These are phyloP conservation scores for Salvia rosmarinus DNA, from an alignment of 257 asterid species.

Conservation along the genomic window DNA sequence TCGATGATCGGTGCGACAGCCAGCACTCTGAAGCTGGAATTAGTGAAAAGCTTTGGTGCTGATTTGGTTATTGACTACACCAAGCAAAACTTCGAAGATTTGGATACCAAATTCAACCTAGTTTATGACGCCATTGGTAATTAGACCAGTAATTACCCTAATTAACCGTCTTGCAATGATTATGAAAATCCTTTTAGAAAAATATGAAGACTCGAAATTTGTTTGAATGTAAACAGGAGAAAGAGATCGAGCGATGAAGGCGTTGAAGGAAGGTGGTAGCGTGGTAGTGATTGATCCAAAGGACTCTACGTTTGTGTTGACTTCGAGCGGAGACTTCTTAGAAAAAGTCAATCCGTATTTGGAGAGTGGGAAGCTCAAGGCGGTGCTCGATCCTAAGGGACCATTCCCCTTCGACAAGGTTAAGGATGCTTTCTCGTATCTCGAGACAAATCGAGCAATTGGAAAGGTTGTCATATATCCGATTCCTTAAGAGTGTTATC, in stretches of 20 bases:
- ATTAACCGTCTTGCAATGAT: too few relatives aligned
- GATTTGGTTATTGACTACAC: slow-evolving; percentile 88
- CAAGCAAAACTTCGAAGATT: slow-evolving; percentile 69
- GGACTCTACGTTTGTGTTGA: slow-evolving; percentile 2
- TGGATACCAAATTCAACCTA: slow-evolving; percentile 70
- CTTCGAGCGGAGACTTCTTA: slow-evolving; percentile 48
- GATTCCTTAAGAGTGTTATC: slow-evolving; percentile 45
- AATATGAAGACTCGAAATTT: background rate
- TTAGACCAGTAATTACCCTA: slow-evolving; percentile 29
- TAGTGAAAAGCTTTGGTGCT: slow-evolving; percentile 70
- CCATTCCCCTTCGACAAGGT: slow-evolving; percentile 71
- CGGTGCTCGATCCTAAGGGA: slow-evolving; percentile 76
- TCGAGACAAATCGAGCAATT: slow-evolving; percentile 67
- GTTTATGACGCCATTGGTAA: slow-evolving; percentile 84
- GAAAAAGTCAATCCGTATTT: slow-evolving; percentile 61
- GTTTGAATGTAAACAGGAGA: slow-evolving; percentile 42
- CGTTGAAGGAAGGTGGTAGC: slow-evolving; percentile 77
- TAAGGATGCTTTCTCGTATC: slow-evolving; percentile 73
- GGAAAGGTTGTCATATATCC: slow-evolving; percentile 88
- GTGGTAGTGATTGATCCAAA: slow-evolving; percentile 45
- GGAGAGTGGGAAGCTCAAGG: slow-evolving; percentile 73
- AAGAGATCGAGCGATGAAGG: slow-evolving; percentile 75
- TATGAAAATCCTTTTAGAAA: too few relatives aligned
- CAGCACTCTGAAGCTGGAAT: slow-evolving; percentile 65
- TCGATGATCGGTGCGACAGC: slow-evolving; percentile 77